Evolutionary conservation across 2,329 filamentous ascomycete species (phyloP).

Genomic region (Claviceps digitariae): DNA sequence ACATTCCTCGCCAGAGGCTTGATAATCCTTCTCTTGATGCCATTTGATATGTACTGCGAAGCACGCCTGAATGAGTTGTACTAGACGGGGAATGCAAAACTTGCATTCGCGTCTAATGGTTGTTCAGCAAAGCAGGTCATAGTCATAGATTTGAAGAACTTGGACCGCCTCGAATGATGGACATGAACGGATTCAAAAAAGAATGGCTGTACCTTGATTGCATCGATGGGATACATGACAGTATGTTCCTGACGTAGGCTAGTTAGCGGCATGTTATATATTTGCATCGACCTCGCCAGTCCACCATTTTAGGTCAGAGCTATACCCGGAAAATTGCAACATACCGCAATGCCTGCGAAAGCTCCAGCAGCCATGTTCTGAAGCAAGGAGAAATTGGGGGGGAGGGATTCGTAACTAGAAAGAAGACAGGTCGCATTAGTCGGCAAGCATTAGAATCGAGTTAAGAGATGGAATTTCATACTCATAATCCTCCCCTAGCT

Average conservation of each 20-base stretch:
- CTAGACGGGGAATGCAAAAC: conserved; percentile 73
- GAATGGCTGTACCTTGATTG: conserved; percentile 63
- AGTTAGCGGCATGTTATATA: conserved; percentile 1
- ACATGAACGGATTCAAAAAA: neutral
- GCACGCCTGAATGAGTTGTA: conserved; percentile 76
- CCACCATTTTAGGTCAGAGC: neutral
- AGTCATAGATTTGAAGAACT: neutral
- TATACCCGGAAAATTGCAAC: conserved; percentile 15
- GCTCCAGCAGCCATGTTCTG: conserved; percentile 95
- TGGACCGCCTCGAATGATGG: neutral
- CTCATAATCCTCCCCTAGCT: conserved; percentile 53
- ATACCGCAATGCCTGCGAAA: conserved; percentile 89
- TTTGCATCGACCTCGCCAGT: neutral
- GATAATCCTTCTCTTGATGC: conserved; percentile 78
- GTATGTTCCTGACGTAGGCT: conserved; percentile 65
- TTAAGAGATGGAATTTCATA: conserved; percentile 22
- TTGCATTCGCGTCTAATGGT: conserved; percentile 87
- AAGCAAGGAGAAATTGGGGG: conserved; percentile 82
- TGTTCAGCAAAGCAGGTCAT: conserved; percentile 8
- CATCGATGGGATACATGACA: conserved; percentile 97
- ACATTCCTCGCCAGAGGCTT: conserved; percentile 91
- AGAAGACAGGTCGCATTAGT: neutral
- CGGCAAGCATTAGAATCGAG: neutral
- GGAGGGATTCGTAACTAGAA: conserved; percentile 76
- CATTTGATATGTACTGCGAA: conserved; percentile 87